Conservation (phyloP, 2,329 filamentous ascomycete genomes). For the Microcera coccophila region DNA sequence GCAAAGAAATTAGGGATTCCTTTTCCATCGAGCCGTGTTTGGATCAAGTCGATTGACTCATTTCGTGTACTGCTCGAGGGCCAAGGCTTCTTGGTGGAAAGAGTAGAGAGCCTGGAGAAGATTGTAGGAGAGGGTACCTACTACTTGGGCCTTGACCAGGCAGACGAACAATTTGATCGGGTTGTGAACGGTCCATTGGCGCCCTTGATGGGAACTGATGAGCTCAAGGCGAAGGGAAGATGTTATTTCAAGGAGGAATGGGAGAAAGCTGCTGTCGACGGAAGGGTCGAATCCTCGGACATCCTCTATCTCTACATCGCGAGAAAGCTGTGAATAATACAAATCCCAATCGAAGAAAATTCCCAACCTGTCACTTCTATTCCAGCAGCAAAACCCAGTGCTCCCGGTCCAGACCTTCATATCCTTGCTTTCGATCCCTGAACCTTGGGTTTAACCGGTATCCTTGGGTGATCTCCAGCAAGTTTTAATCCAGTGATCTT, state of each 20-base stretch:
- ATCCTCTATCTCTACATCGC: conserved; percentile 31
- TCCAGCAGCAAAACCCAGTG: not conserved
- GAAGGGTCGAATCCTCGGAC: conserved; percentile 27
- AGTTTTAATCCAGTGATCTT: conserved; percentile 64
- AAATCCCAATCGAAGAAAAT: not conserved
- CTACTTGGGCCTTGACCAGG: conserved; percentile 23
- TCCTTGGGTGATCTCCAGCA: conserved; percentile 51
- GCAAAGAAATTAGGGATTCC: conserved; percentile 20
- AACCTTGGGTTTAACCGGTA: conserved; percentile 41
- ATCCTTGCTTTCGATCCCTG: conserved; percentile 41
- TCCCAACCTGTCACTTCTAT: not conserved
- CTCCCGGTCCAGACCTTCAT: conserved; percentile 9
- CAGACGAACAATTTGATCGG: conserved; percentile 29
- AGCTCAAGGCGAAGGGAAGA: conserved; percentile 22
- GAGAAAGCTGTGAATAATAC: conserved; percentile 12
- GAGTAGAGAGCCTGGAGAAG: conserved; percentile 24
- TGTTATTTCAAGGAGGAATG: conserved; percentile 31
- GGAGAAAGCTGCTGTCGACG: conserved; percentile 27
- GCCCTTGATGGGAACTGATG: conserved; percentile 13
- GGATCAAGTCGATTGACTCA: conserved; percentile 29
- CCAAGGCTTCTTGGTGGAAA: conserved; percentile 28
- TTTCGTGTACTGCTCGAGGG: conserved; percentile 26
- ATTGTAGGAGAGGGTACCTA: conserved; percentile 20
- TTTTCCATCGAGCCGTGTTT: conserved; percentile 28
- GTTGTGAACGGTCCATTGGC: conserved; percentile 20